A percentile compares a stretch with the other conserved stretches of the same genome.
These are phyloP conservation scores for Dactylellina haptotyla DNA, from an alignment of 2,329 filamentous ascomycete species.

Conservation along the genomic window DNA sequence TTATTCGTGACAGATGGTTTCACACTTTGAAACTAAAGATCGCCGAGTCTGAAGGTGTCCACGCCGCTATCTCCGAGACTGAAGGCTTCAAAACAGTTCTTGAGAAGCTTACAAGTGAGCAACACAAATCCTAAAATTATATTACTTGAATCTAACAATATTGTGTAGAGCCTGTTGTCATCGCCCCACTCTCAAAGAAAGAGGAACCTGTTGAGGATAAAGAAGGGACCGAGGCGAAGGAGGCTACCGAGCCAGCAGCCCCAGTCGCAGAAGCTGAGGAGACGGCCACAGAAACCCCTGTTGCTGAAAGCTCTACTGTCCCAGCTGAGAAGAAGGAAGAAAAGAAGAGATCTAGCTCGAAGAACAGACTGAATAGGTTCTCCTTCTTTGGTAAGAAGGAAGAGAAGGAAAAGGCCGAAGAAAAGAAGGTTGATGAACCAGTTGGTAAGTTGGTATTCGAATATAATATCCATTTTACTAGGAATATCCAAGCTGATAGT, in stretches of 20 bases:
- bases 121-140: conserved; percentile 15
- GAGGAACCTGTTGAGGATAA: conserved; percentile 60
- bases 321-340: conserved; percentile 68
- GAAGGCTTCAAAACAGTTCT: conserved; percentile 89
- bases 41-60: conserved; percentile 83
- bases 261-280: conserved; percentile 60
- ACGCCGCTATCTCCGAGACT: conserved; percentile 76
- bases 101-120: conserved; percentile 70
- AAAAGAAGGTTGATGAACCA: conserved; percentile 59
- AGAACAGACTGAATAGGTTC: conserved; percentile 70
- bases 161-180: conserved; percentile 63
- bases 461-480: not conserved
- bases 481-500: conserved; percentile 21
- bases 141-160: conserved; percentile 57
- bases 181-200: conserved; percentile 61
- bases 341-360: conserved; percentile 71
- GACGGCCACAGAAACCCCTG: conserved; percentile 42
- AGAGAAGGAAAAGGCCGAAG: conserved; percentile 67
- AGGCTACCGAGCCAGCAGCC: conserved; percentile 60
- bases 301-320: conserved; percentile 40
- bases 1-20: conserved; percentile 94
- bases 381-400: conserved; percentile 72
- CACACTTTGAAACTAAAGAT: conserved; percentile 82
- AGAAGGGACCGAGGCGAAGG: conserved; percentile 57
- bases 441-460: conserved; percentile 40